Conservation (phyloP, 2,329 filamentous ascomycete genomes). For the Botryosphaeria dothidea region DNA sequence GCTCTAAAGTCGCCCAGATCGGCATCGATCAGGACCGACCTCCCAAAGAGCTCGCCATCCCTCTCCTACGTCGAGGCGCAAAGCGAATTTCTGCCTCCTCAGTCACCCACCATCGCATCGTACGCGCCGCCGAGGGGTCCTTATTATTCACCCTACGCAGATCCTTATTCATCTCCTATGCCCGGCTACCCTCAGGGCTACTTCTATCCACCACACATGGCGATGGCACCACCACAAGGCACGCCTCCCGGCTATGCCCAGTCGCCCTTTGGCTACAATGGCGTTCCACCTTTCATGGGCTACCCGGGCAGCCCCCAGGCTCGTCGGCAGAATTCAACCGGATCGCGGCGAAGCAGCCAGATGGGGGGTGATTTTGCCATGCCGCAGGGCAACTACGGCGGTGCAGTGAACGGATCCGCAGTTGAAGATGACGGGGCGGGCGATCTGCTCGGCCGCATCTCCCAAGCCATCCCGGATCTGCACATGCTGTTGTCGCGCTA, state of each 20-base stretch:
- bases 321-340: slow-evolving; percentile 39
- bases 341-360: slow-evolving; percentile 28
- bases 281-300: slow-evolving; percentile 33
- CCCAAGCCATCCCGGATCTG: slow-evolving; percentile 40
- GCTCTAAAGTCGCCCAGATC: not conserved
- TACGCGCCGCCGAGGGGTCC: slow-evolving; percentile 6
- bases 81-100: not conserved
- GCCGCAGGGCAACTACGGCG: not conserved
- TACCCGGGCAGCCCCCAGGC: slow-evolving; percentile 33
- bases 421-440: slow-evolving; percentile 38
- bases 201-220: slow-evolving; percentile 31
- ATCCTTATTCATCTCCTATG: slow-evolving; percentile 60
- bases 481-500: slow-evolving; percentile 45
- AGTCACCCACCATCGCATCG: slow-evolving; percentile 1
- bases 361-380: not conserved
- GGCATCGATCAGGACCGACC: not conserved
- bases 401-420: slow-evolving; percentile 21
- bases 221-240: slow-evolving; percentile 35
- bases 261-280: slow-evolving; percentile 33
- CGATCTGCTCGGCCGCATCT: slow-evolving; percentile 41
- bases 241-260: slow-evolving; percentile 39
- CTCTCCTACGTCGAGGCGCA: slow-evolving; percentile 14
- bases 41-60: slow-evolving; percentile 3
- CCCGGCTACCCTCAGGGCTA: slow-evolving; percentile 39
- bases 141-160: slow-evolving; percentile 34